Evolutionary conservation across 495 filamentous ascomycete species (phyloP), one percentile per base, ranked within the genome.

Genomic region (Mytilinidion resinicola): DNA sequence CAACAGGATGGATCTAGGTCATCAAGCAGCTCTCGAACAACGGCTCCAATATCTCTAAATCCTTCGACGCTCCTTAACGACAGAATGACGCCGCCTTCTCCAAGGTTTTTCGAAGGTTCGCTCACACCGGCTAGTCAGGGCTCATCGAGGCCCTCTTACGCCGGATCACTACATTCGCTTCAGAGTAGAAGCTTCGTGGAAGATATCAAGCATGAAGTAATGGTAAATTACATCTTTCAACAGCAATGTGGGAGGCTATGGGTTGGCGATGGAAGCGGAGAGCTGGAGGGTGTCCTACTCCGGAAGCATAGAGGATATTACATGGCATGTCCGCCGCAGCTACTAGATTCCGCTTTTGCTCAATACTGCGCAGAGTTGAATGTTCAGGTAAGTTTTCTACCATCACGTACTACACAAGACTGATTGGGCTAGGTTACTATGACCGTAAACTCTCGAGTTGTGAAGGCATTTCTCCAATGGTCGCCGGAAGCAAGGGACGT

Each of bases 151-250:
- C 65, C 71, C 38, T 68, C 71, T 48, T 82, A 80, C 9, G 70
- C 62, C 14, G 34, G 44, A 7, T 59, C 56, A 8, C 42, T 55
- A 38, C 49, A 21, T 9, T 66, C 63, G 4, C 9, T 53, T n/a
- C 70, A 15, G 34, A 57, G 70, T 21, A 82, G 77, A 61, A 73
- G 79, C 48, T 80, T 85, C 53, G 64, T 87, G 20, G 85, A 88
- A 56, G 85, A 89, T 60, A 88, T 91, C 67, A 89, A 87, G 66
- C 86, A 88, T 67, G 86, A 90, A 66, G 84, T 91, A 55, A 90
- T 91, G 87, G 86, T 86, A 41, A 90, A 87, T 66, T 89, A 86
- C 62, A 75, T 91, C 21, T 87, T 87, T 70, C 87, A 91, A 65
- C 86, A 90, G 67, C 85, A 88, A 70, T 86, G 82, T 52, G 76